Percentiles rank a stretch among this genome's conserved stretches.
Evolutionary conservation across 2,329 filamentous ascomycete species (phyloP).

Genomic region (Akanthomyces muscarius): DNA sequence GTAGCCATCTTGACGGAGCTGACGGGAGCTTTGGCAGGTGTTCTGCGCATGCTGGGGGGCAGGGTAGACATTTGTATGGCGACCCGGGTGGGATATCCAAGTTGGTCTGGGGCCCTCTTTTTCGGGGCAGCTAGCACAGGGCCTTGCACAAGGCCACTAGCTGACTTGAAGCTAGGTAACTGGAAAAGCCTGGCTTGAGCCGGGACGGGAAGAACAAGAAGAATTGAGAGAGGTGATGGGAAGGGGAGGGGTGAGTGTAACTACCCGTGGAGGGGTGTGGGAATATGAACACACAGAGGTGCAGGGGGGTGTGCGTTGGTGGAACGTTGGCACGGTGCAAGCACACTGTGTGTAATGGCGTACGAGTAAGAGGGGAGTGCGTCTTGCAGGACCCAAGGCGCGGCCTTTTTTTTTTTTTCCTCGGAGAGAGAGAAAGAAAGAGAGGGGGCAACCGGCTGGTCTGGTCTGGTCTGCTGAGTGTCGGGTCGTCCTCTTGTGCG

Average conservation of each 20-base stretch:
- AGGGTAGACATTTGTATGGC: slow-evolving; percentile 62
- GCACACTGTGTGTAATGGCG: slow-evolving; percentile 12
- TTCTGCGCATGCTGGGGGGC: slow-evolving; percentile 56
- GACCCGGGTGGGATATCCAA: slow-evolving; percentile 4
- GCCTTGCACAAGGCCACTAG: slow-evolving; percentile 8
- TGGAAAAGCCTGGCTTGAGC: not conserved
- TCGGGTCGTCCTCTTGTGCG: not conserved
- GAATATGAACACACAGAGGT: not conserved
- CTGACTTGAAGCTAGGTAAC: slow-evolving; percentile 4
- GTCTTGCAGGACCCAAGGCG: slow-evolving; percentile 4
- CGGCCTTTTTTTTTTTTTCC: not conserved
- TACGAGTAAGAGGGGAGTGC: not conserved
- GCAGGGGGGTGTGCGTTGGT: slow-evolving; percentile 7
- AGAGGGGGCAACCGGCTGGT: not conserved
- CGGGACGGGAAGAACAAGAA: slow-evolving; percentile 5
- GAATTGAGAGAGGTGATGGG: not conserved
- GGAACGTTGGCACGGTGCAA: slow-evolving; percentile 14
- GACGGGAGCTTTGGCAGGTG: slow-evolving; percentile 44
- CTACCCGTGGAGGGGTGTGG: not conserved
- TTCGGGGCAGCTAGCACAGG: slow-evolving; percentile 3
- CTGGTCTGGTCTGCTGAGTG: slow-evolving; percentile 11
- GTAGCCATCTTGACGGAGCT: slow-evolving; percentile 57
- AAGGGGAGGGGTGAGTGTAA: slow-evolving; percentile 1
- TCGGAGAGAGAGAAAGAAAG: not conserved
- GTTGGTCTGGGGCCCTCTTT: not conserved